Evolutionary conservation across 805 yeast genomes (phyloP), one percentile per base, ranked within the genome.

Genomic region (Lipomyces chichibuensis): DNA sequence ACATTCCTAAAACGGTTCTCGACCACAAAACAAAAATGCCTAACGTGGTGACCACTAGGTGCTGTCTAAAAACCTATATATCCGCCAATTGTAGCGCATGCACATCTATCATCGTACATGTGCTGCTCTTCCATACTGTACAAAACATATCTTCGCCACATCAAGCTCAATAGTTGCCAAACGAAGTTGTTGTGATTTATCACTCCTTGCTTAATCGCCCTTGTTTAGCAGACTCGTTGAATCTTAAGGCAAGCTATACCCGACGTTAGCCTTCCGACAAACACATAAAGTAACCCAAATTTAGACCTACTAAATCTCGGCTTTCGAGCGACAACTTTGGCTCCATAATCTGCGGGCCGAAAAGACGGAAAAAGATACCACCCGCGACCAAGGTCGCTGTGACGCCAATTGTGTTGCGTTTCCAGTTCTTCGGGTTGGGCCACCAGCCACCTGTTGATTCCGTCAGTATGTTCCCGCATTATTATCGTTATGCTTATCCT

Each of bases 401-500:
- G 11, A 81, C 82, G 58, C 80, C 73, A 14, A 74, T 63, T 9
- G 85, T 81, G 74, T 85, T 85, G 29, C 76, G 69, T 65, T 78
- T 79, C 77, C 83, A 82, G 78, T 85, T 85, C 71, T 77, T 78
- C 23, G 88, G 88, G 17, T 82, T 81, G 73, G 81, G 82, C 75
- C 74, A 81, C 88, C 88, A 85, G 60, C 88, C 88, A 65, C 88
- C 88, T 1, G 85, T 73, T 52, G 33, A 23, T 11, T n/a, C 33
- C 85, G 85, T 25, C 85, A 75, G 76, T 76, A 17, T 73, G 4
- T 76, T 75, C 63, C 63, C 74, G 72, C 8, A 59, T n/a, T 14
- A 17, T 3, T n/a, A 8, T 17, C 49, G 9, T 17, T 43, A n/a
- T 17, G 6, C 5, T n/a, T 8, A n/a, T 43, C 49, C 25, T n/a